Evolutionary conservation across 805 yeast genomes (phyloP).

Genomic region (Metschnikowia kunwiensis): DNA sequence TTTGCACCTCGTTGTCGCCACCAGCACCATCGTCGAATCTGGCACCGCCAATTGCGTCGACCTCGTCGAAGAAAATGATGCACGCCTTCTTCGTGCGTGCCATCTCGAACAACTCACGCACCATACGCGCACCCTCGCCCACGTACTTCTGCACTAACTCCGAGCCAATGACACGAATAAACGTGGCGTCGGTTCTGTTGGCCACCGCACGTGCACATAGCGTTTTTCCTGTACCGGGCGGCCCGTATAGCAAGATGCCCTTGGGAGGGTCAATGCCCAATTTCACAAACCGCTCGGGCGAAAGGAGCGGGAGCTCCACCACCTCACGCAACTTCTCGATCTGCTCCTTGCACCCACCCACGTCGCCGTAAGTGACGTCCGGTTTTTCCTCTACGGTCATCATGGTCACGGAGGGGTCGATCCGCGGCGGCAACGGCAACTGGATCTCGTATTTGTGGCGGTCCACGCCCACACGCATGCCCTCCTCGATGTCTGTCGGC

Average conservation of each 20-base stretch:
- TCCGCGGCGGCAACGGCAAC: conserved; percentile 94
- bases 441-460: conserved; percentile 95
- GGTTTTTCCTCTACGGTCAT: conserved; percentile 99
- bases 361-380: conserved; percentile 96
- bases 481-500: conserved; percentile 98
- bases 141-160: conserved; percentile 97
- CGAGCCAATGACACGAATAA: conserved; percentile 96
- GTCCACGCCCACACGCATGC: conserved; percentile 99
- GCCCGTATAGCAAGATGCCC: conserved; percentile 94
- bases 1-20: conserved; percentile 98
- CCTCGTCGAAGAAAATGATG: conserved; percentile 95
- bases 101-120: conserved; percentile 97
- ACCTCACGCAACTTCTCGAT: conserved; percentile 53
- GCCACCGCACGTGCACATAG: conserved; percentile 99
- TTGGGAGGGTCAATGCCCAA: conserved; percentile 99
- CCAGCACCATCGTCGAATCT: conserved; percentile 99
- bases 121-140: conserved; percentile 99
- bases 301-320: conserved; percentile 40
- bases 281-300: conserved; percentile 95
- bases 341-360: conserved; percentile 98
- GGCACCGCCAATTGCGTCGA: conserved; percentile 99
- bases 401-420: conserved; percentile 98
- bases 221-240: conserved; percentile 99
- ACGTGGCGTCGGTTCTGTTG: conserved; percentile 97
- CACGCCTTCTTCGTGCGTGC: conserved; percentile 98